Evolutionary conservation across 148 eudicot species (phyloP).

Genomic region (Chenopodium suecicum): DNA sequence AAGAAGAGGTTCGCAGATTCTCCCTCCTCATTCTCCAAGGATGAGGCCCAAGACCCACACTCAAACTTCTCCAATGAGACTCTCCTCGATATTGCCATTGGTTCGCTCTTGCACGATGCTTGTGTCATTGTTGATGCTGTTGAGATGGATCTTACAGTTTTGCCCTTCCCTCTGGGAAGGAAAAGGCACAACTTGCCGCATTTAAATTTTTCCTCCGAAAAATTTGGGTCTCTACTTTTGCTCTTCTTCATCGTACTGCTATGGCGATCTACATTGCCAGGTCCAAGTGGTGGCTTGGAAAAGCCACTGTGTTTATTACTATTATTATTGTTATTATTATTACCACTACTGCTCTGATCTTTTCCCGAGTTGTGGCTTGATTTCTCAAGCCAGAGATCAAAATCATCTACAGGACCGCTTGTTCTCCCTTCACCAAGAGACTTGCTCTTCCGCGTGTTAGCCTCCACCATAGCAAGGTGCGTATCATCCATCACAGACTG

Average conservation of each 20-base stretch:
- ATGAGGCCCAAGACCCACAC: constrained; percentile 73
- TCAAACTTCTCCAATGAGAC: constrained; percentile 82
- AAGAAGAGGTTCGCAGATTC: constrained; percentile 55
- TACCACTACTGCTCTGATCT: constrained; percentile 4
- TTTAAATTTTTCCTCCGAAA: constrained; percentile 53
- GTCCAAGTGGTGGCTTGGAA: constrained; percentile 33
- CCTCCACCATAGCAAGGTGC: constrained; percentile 44
- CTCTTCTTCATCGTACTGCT: constrained; percentile 5
- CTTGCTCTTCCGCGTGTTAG: constrained; percentile 48
- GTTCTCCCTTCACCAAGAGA: constrained; percentile 62
- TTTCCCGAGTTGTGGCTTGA: not conserved
- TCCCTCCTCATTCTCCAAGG: constrained; percentile 32
- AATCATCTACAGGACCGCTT: constrained; percentile 46
- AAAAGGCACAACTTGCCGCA: constrained; percentile 83
- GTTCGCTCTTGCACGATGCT: constrained; percentile 23
- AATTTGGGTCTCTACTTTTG: constrained; percentile 17
- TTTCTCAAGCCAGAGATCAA: constrained; percentile 53
- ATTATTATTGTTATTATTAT: not conserved
- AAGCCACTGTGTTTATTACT: not conserved
- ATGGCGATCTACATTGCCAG: constrained; percentile 8
- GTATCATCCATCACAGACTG: constrained; percentile 54
- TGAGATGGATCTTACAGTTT: constrained; percentile 50
- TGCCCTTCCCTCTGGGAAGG: constrained; percentile 74
- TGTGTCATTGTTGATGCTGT: constrained; percentile 22
- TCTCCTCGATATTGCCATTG: constrained; percentile 50